Evolutionary conservation across 805 yeast species (phyloP), one percentile per base, ranked within the genome.

Genomic region (Starmerella vaccinii): DNA sequence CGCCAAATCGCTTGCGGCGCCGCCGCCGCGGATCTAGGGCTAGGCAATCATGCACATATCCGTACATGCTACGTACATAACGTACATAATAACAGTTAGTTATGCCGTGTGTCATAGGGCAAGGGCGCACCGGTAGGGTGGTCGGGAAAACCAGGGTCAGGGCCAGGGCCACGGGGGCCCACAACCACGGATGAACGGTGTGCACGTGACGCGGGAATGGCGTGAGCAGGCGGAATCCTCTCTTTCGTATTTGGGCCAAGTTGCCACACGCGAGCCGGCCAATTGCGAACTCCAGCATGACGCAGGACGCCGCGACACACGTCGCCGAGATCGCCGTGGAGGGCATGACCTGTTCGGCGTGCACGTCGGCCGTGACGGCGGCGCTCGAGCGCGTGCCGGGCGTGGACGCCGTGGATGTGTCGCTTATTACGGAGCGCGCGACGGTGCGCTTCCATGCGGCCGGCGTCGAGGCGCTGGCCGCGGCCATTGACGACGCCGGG

Each of bases 311-410:
- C 10, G 38, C 38, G 12, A 22, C 24, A 21, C 38, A 43, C 35
- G 18, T 6, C 30, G 52, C 46, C 12, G 62, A 57, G 41, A 50
- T 67, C 41, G 56, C 66, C 5, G 69, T 82, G 1, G 64, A 68
- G 12, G 97, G 97, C 3, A 90, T 89, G 97, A 89, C 97, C 2
- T 90, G 97, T 62, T 82, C 92, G 1, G 76, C 95, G 0, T 90
- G 97, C 63, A 75, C 83, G 0, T 72, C 82, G 1, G 71, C 92
- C 0, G 77, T 90, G 26, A 76, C 81, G 0, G 65, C 67, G 22
- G 80, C 80, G 0, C 61, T 86, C 26, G 66, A 71, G 47, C 61
- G 61, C 1, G 49, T 76, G 10, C 66, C 69, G 0, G 84, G 84
- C 2, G 82, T 86, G 2, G 43, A 58, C 1, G 60, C 65, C 4